phyloP scores from a whole-genome alignment of 768 basidiomycete genomes.

The Candolleomyces aberdarensis region DNA sequence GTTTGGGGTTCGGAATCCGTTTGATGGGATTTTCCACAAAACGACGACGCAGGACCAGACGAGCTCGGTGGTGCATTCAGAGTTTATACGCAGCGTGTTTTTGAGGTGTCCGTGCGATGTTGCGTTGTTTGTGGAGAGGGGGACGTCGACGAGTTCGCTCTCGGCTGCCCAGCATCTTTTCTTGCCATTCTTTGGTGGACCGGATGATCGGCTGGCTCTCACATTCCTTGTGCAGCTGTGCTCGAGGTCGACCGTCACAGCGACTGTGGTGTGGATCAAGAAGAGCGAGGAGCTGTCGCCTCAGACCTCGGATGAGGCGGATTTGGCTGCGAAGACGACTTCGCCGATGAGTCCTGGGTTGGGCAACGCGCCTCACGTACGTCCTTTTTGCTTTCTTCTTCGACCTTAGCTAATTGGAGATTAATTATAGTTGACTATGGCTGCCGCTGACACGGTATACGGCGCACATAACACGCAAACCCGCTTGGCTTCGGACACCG shows the following conservation, averaged over 20 bases:
- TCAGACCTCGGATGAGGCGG: constrained; percentile 12
- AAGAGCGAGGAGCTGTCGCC: constrained; percentile 33
- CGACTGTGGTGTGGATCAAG: constrained; percentile 68
- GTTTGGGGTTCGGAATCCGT: constrained; percentile 51
- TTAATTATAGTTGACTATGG: constrained; percentile 33
- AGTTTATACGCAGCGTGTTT: constrained; percentile 85
- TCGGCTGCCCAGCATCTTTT: constrained; percentile 57
- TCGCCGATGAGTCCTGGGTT: background rate
- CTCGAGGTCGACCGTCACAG: constrained; percentile 54
- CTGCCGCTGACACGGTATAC: constrained; percentile 71
- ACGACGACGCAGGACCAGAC: constrained; percentile 47
- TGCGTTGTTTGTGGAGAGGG: constrained; percentile 82
- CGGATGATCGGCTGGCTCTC: constrained; percentile 88
- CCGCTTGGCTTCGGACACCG: constrained; percentile 72
- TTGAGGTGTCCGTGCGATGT: constrained; percentile 69
- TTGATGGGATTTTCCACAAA: constrained; percentile 50
- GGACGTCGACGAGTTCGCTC: constrained; percentile 25
- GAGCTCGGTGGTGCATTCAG: constrained; percentile 48
- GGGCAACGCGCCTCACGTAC: background rate
- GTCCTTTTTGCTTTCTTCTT: background rate
- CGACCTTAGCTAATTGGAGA: background rate
- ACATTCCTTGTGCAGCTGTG: constrained; percentile 79
- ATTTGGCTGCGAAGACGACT: constrained; percentile 11
- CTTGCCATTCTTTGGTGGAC: constrained; percentile 91
- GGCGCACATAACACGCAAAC: constrained; percentile 60